Evolutionary conservation across 2,329 filamentous ascomycete genomes (phyloP).

Genomic region (Colletotrichum tofieldiae): DNA sequence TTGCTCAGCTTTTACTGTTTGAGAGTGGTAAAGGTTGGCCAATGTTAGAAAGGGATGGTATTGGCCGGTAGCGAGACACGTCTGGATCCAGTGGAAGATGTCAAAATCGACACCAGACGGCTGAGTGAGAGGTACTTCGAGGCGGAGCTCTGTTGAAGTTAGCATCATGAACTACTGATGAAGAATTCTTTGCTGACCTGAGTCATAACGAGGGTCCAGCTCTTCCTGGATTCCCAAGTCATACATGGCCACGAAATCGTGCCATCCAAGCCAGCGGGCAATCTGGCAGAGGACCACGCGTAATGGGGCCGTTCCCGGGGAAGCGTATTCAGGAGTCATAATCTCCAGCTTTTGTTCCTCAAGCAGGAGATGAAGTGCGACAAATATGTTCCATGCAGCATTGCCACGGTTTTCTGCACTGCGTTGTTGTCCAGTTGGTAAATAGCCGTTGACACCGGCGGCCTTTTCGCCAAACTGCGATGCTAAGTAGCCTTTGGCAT

Average conservation of each 20-base stretch:
- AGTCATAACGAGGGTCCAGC: conserved; percentile 55
- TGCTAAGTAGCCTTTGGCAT: conserved; percentile 77
- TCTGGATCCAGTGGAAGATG: conserved; percentile 70
- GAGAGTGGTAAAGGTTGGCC: conserved; percentile 61
- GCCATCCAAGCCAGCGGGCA: conserved; percentile 85
- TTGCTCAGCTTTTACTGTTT: conserved; percentile 54
- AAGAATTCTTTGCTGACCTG: conserved; percentile 53
- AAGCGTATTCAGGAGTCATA: conserved; percentile 61
- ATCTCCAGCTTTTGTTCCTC: conserved; percentile 91
- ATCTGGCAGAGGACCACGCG: conserved; percentile 86
- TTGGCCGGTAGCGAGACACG: conserved; percentile 58
- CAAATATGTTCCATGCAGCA: conserved; percentile 76
- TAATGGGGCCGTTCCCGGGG: conserved; percentile 67
- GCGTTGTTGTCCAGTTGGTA: conserved; percentile 73
- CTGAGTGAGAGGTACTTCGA: conserved; percentile 48
- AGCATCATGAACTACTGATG: conserved; percentile 18
- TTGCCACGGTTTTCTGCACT: conserved; percentile 72
- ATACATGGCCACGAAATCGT: conserved; percentile 63
- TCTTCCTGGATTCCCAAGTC: conserved; percentile 69
- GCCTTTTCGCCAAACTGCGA: conserved; percentile 71
- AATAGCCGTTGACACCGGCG: conserved; percentile 70
- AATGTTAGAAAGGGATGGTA: conserved; percentile 59
- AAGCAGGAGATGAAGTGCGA: conserved; percentile 87
- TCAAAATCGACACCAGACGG: conserved; percentile 51
- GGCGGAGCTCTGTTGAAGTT: conserved; percentile 49